Evolutionary conservation across 805 yeast genomes (phyloP).

Genomic region (Lachancea nothofagi): DNA sequence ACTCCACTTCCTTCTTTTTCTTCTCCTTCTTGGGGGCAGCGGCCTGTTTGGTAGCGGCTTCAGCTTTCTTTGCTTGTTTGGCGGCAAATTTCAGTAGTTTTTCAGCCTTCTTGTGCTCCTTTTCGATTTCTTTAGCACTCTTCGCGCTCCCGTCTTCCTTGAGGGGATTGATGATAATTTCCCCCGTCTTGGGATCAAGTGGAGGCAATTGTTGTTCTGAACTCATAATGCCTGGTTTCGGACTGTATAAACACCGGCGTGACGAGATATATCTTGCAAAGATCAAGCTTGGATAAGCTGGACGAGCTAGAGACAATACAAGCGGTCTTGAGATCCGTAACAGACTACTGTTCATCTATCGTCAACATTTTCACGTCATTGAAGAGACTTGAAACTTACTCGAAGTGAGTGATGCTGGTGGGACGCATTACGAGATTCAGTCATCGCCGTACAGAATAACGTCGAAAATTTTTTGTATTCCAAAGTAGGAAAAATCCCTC

Average conservation of each 20-base stretch:
- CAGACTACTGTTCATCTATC: constrained; percentile 1
- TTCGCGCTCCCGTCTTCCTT: constrained; percentile 46
- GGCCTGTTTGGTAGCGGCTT: constrained; percentile 19
- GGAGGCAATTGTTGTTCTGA: constrained; percentile 31
- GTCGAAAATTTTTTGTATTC: background rate
- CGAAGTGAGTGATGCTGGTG: background rate
- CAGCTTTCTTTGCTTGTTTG: constrained; percentile 60
- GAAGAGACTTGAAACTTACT: background rate
- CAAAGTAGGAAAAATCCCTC: too few species aligned
- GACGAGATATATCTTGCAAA: background rate
- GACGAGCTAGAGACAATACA: background rate
- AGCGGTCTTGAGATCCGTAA: background rate
- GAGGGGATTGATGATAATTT: constrained; percentile 34
- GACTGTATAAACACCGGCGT: constrained; percentile 8
- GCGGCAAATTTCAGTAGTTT: constrained; percentile 84
- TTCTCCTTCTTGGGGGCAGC: constrained; percentile 58
- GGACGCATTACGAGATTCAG: background rate
- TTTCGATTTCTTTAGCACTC: constrained; percentile 77
- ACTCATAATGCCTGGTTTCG: constrained; percentile 21
- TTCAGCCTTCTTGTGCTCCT: constrained; percentile 84
- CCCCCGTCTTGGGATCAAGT: constrained; percentile 35
- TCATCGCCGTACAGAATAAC: background rate
- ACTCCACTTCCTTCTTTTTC: constrained; percentile 62
- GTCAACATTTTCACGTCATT: background rate
- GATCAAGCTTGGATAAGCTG: background rate